Percentiles rank a stretch among this genome's conserved stretches.
Conservation (phyloP, 2,329 filamentous ascomycete genomes). For the Penicillium sp. region DNA sequence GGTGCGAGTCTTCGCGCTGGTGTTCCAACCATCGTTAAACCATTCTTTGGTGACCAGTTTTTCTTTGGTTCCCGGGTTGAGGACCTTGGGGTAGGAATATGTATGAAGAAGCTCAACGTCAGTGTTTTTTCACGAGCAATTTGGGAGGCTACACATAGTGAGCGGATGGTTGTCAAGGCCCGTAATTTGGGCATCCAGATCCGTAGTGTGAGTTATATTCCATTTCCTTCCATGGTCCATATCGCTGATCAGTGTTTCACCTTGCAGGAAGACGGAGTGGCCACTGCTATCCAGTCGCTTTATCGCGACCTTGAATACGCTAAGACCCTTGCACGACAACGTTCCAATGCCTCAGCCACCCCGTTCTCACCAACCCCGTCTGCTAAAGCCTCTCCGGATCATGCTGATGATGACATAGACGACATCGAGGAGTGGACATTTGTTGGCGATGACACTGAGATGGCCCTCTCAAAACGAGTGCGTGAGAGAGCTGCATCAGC, state of each 20-base stretch:
- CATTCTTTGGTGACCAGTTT: conserved; percentile 97
- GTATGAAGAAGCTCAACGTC: conserved; percentile 85
- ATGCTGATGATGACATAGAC: conserved; percentile 54
- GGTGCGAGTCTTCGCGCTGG: conserved; percentile 89
- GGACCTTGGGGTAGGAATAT: conserved; percentile 88
- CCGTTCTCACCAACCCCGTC: conserved; percentile 35
- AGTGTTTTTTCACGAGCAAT: conserved; percentile 79
- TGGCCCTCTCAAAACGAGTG: conserved; percentile 39
- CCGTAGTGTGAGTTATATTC: conserved; percentile 63
- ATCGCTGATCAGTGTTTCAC: conserved; percentile 1
- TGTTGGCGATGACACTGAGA: conserved; percentile 63
- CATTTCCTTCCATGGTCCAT: neutral
- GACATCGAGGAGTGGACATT: conserved; percentile 89
- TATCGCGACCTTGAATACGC: conserved; percentile 96
- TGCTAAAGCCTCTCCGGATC: conserved; percentile 39
- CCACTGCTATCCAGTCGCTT: conserved; percentile 83
- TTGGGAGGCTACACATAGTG: conserved; percentile 86
- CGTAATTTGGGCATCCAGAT: conserved; percentile 80
- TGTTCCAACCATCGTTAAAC: conserved; percentile 89
- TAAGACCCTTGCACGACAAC: conserved; percentile 73
- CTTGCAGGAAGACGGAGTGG: conserved; percentile 80
- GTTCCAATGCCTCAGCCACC: conserved; percentile 36
- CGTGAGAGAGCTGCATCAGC: conserved; percentile 27
- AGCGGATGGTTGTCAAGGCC: conserved; percentile 89
- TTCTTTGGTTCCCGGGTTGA: conserved; percentile 91